These are phyloP conservation scores for Trichoderma citrinoviride DNA, from an alignment of 2,329 filamentous ascomycete species.

Conservation along the genomic window DNA sequence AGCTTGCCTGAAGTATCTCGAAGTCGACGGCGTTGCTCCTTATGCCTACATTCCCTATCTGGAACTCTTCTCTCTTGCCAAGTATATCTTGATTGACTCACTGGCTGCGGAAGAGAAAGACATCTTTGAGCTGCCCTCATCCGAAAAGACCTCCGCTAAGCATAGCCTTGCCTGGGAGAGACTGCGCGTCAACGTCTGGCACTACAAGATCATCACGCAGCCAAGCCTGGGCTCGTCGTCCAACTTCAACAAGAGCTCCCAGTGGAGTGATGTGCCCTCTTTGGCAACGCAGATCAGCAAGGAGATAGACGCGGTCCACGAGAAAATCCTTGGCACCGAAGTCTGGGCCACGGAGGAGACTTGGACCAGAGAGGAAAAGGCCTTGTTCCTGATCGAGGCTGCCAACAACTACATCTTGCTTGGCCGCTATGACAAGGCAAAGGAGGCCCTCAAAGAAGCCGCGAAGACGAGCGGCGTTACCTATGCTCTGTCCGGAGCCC, in stretches of 20 bases:
- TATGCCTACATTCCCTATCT: conserved; percentile 82
- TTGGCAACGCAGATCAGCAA: conserved; percentile 51
- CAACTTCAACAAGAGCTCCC: conserved; percentile 54
- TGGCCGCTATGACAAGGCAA: conserved; percentile 73
- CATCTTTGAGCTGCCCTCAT: conserved; percentile 30
- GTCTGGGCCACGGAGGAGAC: conserved; percentile 38
- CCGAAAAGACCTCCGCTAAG: conserved; percentile 44
- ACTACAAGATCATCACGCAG: conserved; percentile 59
- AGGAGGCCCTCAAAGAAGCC: conserved; percentile 67
- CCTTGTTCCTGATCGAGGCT: conserved; percentile 76
- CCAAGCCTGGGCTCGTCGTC: conserved; percentile 54
- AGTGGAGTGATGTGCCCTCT: conserved; percentile 58
- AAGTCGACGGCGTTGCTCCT: conserved; percentile 79
- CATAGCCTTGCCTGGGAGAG: conserved; percentile 57
- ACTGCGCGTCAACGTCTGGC: conserved; percentile 70
- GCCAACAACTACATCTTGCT: conserved; percentile 82
- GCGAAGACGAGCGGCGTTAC: conserved; percentile 65
- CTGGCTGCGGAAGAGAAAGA: conserved; percentile 27
- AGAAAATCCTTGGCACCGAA: conserved; percentile 37
- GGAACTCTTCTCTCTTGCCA: conserved; percentile 77
- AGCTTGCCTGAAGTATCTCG: conserved; percentile 64
- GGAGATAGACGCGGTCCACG: conserved; percentile 43
- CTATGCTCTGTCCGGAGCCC: conserved; percentile 78
- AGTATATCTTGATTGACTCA: conserved; percentile 43
- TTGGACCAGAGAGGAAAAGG: conserved; percentile 51